Conservation (phyloP, 2,329 filamentous ascomycete genomes). For the Huntiella decipiens region DNA sequence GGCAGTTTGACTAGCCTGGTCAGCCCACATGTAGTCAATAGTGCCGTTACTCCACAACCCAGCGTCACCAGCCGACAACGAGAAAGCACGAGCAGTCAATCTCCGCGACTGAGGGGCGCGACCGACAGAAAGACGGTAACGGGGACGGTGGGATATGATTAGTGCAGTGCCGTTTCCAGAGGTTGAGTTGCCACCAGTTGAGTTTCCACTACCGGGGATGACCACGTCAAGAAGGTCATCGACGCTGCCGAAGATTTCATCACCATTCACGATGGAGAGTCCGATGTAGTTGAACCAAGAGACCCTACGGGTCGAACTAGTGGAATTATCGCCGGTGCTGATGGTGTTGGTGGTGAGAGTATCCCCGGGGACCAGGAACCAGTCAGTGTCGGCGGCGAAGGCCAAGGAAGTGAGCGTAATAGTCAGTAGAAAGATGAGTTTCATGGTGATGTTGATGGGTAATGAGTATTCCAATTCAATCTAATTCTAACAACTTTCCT, state of each 20-base stretch:
- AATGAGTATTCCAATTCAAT: too few species aligned
- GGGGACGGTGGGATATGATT: not conserved
- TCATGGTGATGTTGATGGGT: too few species aligned
- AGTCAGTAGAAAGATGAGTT: too few species aligned
- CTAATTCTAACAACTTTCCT: too few species aligned
- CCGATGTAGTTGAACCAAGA: conserved; percentile 6
- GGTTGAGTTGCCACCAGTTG: not conserved
- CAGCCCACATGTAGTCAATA: conserved; percentile 3
- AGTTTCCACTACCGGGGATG: not conserved
- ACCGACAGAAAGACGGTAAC: not conserved
- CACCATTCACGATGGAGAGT: conserved; percentile 10
- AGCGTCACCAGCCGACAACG: not conserved
- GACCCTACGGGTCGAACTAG: conserved; percentile 1
- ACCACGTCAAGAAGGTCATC: not conserved
- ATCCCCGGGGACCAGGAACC: conserved; percentile 1
- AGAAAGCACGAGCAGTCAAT: not conserved
- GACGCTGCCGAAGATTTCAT: conserved; percentile 8
- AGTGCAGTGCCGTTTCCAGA: not conserved
- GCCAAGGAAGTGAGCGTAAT: not conserved
- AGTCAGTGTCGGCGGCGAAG: not conserved
- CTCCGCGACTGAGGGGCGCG: not conserved
- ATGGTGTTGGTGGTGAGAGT: conserved; percentile 1
- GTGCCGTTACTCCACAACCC: not conserved
- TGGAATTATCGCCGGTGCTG: not conserved
- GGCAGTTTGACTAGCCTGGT: not conserved